Evolutionary conservation across 192 early-diverging fungal species (phyloP).

Genomic region (Entomortierella lignicola): DNA sequence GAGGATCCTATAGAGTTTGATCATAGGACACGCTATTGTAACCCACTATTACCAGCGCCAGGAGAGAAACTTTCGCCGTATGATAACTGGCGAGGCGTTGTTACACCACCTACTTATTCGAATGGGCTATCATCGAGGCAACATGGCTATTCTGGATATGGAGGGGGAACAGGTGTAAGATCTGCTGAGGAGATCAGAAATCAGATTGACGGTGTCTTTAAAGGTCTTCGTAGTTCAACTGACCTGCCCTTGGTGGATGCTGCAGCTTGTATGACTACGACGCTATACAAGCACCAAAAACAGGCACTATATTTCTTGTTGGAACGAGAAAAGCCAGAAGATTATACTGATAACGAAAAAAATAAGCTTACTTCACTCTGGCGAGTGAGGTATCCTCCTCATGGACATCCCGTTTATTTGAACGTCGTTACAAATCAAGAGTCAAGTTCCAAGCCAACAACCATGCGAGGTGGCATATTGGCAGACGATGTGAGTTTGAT

Average conservation of each 20-base stretch:
- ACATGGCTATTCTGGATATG: constrained; percentile 37
- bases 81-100: constrained; percentile 36
- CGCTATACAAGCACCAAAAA: constrained; percentile 81
- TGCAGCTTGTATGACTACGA: constrained; percentile 56
- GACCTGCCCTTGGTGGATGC: constrained; percentile 65
- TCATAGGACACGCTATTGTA: constrained; percentile 49
- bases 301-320: constrained; percentile 87
- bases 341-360: constrained; percentile 60
- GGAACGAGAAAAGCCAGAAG: constrained; percentile 74
- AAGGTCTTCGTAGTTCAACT: constrained; percentile 60
- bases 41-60: constrained; percentile 37
- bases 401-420: constrained; percentile 52
- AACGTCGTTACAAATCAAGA: constrained; percentile 66
- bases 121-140: constrained; percentile 13
- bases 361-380: constrained; percentile 56
- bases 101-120: constrained; percentile 17
- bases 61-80: constrained; percentile 41
- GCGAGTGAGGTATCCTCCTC: constrained; percentile 51
- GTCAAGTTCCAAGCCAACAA: constrained; percentile 53
- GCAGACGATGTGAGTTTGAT: constrained; percentile 56
- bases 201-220: constrained; percentile 71
- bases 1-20: constrained; percentile 55
- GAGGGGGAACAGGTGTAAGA: constrained; percentile 12
- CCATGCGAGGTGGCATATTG: constrained; percentile 70
- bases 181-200: constrained; percentile 55